Percentiles rank a stretch among this genome's conserved stretches.
Conservation (phyloP, 1,284 basidiomycete genomes). For the Rhodotorula sp. region DNA sequence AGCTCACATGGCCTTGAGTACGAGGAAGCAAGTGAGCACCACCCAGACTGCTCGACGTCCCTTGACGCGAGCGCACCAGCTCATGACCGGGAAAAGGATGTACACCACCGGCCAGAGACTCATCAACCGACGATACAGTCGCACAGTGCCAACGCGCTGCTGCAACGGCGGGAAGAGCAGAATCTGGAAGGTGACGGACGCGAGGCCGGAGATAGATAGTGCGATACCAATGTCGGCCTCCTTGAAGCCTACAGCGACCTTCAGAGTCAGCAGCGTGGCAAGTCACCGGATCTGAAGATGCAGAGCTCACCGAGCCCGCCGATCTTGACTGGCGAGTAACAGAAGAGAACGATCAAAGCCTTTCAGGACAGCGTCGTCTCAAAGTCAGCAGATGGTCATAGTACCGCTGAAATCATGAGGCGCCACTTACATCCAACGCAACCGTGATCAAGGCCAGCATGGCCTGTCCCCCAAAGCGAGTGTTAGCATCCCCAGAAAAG, state of each 20-base stretch:
- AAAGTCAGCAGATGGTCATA: background rate
- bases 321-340: constrained; percentile 33
- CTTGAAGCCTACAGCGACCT: constrained; percentile 12
- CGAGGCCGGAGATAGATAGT: constrained; percentile 45
- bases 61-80: constrained; percentile 33
- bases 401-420: background rate
- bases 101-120: constrained; percentile 47
- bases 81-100: constrained; percentile 46
- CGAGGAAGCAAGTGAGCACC: constrained; percentile 37
- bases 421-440: constrained; percentile 22
- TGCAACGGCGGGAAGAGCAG: constrained; percentile 50
- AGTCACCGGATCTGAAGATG: too few relatives aligned
- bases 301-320: constrained; percentile 36
- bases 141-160: constrained; percentile 46
- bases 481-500: background rate
- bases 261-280: too few relatives aligned
- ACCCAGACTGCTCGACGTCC: constrained; percentile 22
- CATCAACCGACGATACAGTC: constrained; percentile 47
- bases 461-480: constrained; percentile 8
- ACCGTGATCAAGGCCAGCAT: constrained; percentile 38
- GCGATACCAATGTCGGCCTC: constrained; percentile 44
- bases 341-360: constrained; percentile 42
- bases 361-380: too few relatives aligned
- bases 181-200: constrained; percentile 46
- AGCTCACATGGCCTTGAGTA: constrained; percentile 41